Evolutionary conservation across 2,329 filamentous ascomycete genomes (phyloP).

Genomic region (Ophiostoma ips): DNA sequence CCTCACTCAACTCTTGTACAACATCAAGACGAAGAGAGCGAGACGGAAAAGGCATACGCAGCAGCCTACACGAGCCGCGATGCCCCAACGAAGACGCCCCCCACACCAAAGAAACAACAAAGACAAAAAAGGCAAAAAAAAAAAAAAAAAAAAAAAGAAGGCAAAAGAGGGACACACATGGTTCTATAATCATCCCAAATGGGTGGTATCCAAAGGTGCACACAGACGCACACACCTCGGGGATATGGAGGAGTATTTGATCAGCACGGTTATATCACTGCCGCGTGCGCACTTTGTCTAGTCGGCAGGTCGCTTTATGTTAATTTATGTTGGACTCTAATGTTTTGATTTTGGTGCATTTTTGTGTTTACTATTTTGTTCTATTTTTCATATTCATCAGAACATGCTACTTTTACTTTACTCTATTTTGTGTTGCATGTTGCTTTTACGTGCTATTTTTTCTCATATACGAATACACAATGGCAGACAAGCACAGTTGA

Average conservation of each 20-base stretch:
- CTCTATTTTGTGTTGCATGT: no score
- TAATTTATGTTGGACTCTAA: not conserved
- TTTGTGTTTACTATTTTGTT: not conserved
- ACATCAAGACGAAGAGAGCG: no score
- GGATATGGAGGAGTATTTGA: not conserved
- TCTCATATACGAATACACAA: no score
- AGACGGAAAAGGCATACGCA: not conserved
- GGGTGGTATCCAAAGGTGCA: not conserved
- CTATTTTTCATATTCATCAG: not conserved
- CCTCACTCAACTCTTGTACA: no score
- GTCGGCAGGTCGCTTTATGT: not conserved
- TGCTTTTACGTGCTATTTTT: no score
- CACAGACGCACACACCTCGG: not conserved
- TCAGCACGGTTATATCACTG: slow-evolving; percentile 1
- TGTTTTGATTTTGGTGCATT: not conserved
- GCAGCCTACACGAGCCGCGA: not conserved
- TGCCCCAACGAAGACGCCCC: not conserved
- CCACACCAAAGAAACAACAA: not conserved
- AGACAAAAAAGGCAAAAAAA: not conserved
- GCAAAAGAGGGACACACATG: not conserved
- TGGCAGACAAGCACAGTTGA: no score
- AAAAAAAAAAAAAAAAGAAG: not conserved
- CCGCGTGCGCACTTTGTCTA: not conserved
- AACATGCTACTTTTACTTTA: no score
- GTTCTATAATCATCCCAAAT: no score